Base-by-base conservation (phyloP, 495 filamentous ascomycete genomes). In the Bryoglossum gracile region DNA sequence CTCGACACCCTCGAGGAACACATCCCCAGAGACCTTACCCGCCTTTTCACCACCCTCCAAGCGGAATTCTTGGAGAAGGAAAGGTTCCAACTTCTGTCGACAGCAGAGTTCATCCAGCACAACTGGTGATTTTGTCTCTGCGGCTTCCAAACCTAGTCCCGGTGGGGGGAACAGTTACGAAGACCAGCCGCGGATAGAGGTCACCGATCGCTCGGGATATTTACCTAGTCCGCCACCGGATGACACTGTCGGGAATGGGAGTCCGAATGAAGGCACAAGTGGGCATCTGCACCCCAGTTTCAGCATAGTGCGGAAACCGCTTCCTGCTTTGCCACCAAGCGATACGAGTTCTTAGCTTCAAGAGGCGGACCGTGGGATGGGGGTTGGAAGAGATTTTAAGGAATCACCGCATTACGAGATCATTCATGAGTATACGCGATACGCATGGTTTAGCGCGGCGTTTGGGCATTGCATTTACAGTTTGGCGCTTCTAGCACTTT, bases 241-340 rank as follows among this genome's bases (percentile, higher is more conserved):
- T 8, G n/a, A 30, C 13, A 5, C 11, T 8, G 14, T 14, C 16
- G 14, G 35, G 35, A 38, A 38, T 38, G 35, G 16, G 17, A 38
- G 14, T 38, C 8, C 11, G 16, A 18, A 13, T 38, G 5, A 6
- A 6, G 35, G 16, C 28, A n/a, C 8, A 14, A 6, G 17, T 38
- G 35, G 35, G 16, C 26, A 30, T 30, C 8, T 4, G 16, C 11
- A 38, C 22, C n/a, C n/a, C n/a, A 46, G 28, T 11, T 58, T 54
- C 24, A 56, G 39, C 22, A 59, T 59, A 10, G 39, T 62, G 16
- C 62, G 65, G 45, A 75, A 75, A 50, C 72, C 71, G 1, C 47
- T 77, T n/a, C 72, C 73, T 39, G 70, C 72, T 38, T 54, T 75
- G n/a, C 71, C 73, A n/a, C n/a, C n/a, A n/a, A n/a, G n/a, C n/a